Conservation (phyloP, 1,284 basidiomycete species). For the Pterulicium gracile region DNA sequence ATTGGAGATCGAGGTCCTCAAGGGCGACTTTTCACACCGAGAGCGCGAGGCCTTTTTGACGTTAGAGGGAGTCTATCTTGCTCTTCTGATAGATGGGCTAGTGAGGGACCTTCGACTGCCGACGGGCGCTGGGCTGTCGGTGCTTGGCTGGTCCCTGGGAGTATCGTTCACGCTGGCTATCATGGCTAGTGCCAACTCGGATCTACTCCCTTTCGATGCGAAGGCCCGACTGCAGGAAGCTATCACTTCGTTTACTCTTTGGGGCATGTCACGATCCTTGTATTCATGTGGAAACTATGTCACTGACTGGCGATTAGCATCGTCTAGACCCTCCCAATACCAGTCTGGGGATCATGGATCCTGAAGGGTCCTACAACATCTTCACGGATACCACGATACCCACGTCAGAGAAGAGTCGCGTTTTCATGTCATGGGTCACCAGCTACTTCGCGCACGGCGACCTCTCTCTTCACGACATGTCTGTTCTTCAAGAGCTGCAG, state of each 20-base stretch:
- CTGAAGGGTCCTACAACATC: constrained; percentile 10
- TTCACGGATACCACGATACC: constrained; percentile 12
- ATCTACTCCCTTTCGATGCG: not conserved
- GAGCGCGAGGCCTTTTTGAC: constrained; percentile 9
- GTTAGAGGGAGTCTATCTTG: constrained; percentile 15
- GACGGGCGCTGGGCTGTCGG: not conserved
- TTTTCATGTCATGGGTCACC: constrained; percentile 14
- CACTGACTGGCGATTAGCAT: not conserved
- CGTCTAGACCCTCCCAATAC: not conserved
- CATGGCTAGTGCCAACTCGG: not conserved
- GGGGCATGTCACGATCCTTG: not conserved
- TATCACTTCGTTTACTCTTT: not conserved
- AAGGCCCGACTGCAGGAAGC: not conserved
- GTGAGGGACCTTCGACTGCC: constrained; percentile 9
- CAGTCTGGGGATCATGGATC: not conserved
- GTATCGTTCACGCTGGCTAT: constrained; percentile 2
- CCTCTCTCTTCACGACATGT: not conserved
- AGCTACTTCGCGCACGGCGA: constrained; percentile 10
- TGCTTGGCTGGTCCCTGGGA: constrained; percentile 2
- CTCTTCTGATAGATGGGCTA: constrained; percentile 15
- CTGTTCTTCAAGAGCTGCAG: not conserved
- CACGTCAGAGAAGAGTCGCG: constrained; percentile 7
- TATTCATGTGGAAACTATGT: not conserved
- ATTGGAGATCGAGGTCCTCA: constrained; percentile 16
- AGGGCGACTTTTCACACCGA: constrained; percentile 5